phyloP scores from a whole-genome alignment of 208 protist genomes.

The Leishmania lainsoni region DNA sequence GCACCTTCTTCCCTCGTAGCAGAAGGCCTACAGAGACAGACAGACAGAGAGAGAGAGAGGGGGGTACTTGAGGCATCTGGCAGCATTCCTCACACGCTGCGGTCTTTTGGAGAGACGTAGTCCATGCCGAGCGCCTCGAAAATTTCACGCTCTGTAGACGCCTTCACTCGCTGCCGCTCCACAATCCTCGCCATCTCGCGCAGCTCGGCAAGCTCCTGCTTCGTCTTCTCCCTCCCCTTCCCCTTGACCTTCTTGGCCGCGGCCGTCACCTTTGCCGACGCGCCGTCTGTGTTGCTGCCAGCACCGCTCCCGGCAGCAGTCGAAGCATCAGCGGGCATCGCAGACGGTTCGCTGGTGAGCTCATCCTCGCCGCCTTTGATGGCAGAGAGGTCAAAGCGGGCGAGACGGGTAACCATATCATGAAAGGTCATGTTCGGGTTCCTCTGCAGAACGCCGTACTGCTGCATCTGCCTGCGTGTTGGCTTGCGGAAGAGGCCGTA shows the following conservation, averaged over 20 bases:
- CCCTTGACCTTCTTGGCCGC: slow-evolving; percentile 21
- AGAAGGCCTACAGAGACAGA: neutral
- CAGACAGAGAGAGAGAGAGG: neutral
- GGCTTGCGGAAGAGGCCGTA: slow-evolving; percentile 81
- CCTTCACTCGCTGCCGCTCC: slow-evolving; percentile 69
- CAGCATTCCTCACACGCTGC: slow-evolving; percentile 41
- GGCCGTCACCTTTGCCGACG: slow-evolving; percentile 3
- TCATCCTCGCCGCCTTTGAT: neutral
- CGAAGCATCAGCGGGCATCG: neutral
- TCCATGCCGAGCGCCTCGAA: slow-evolving; percentile 79
- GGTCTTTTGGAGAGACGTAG: slow-evolving; percentile 76
- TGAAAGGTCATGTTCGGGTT: slow-evolving; percentile 34
- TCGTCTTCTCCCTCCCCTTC: slow-evolving; percentile 32
- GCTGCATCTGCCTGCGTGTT: slow-evolving; percentile 25
- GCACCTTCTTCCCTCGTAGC: neutral
- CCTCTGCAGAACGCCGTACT: slow-evolving; percentile 15
- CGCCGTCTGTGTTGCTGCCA: slow-evolving; percentile 2
- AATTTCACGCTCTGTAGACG: slow-evolving; percentile 67
- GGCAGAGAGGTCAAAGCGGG: slow-evolving; percentile 27
- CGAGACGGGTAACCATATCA: slow-evolving; percentile 64
- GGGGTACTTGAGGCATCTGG: neutral
- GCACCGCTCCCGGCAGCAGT: neutral
- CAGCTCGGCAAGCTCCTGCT: slow-evolving; percentile 50
- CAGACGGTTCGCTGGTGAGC: neutral
- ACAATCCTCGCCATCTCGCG: slow-evolving; percentile 52